Conservation (phyloP, 768 basidiomycete genomes). For the Trametes coccinea region DNA sequence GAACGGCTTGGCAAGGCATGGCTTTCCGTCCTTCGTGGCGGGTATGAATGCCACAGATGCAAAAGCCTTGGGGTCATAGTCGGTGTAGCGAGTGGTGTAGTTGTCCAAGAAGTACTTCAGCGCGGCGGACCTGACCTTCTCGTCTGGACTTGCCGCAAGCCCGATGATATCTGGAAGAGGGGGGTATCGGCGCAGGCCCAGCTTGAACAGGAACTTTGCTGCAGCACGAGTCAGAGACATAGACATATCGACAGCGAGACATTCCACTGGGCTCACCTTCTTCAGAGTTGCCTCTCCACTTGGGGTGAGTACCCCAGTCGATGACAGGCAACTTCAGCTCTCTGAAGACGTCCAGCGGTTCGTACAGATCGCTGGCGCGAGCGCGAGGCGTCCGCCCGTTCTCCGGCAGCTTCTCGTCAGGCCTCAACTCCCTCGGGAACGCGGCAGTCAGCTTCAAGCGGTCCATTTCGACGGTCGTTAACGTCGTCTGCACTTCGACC, state of each 20-base stretch:
- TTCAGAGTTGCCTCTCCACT: slow-evolving; percentile 81
- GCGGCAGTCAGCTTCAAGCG: slow-evolving; percentile 66
- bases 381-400: slow-evolving; percentile 40
- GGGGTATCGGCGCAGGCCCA: slow-evolving; percentile 71
- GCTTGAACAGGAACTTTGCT: slow-evolving; percentile 80
- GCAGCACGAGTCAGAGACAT: not conserved
- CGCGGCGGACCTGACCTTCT: slow-evolving; percentile 54
- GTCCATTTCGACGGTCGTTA: slow-evolving; percentile 58
- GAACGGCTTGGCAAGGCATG: slow-evolving; percentile 57
- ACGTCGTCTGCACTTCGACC: slow-evolving; percentile 69
- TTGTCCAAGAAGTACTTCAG: slow-evolving; percentile 85
- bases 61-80: slow-evolving; percentile 56
- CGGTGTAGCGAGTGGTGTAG: slow-evolving; percentile 53
- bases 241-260: no score
- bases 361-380: slow-evolving; percentile 78
- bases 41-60: slow-evolving; percentile 76
- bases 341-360: slow-evolving; percentile 73
- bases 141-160: slow-evolving; percentile 62
- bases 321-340: slow-evolving; percentile 77
- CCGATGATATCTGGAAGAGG: slow-evolving; percentile 63
- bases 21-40: slow-evolving; percentile 53
- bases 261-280: slow-evolving; percentile 57
- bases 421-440: slow-evolving; percentile 59
- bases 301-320: slow-evolving; percentile 79
- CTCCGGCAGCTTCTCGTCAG: slow-evolving; percentile 21